Evolutionary conservation across 140 eudicot species (phyloP).

Genomic region (Cichorium intybus): DNA sequence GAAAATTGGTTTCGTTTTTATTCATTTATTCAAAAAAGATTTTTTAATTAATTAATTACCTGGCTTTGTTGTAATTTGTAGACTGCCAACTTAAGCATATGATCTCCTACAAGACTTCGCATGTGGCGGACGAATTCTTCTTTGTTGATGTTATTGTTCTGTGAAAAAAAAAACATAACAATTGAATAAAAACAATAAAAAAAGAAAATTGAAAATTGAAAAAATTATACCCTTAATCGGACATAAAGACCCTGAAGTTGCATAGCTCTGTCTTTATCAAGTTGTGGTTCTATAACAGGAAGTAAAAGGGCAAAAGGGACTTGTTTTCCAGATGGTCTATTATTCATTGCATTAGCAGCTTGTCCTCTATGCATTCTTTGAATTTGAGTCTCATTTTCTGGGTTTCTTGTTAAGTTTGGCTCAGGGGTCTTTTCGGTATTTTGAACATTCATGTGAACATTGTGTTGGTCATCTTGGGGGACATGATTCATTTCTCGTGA

Average conservation of each 20-base stretch:
- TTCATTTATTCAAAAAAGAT: no score
- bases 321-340: constrained; percentile 51
- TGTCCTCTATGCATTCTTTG: constrained; percentile 54
- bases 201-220: not conserved
- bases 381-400: constrained; percentile 37
- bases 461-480: constrained; percentile 47
- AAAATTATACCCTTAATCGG: constrained; percentile 48
- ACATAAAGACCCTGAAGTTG: constrained; percentile 68
- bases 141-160: constrained; percentile 80
- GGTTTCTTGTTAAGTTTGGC: constrained; percentile 31
- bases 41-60: no score
- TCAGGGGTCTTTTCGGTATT: constrained; percentile 35
- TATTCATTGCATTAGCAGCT: constrained; percentile 39
- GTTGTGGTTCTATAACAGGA: constrained; percentile 85
- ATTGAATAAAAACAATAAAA: constrained; percentile 12
- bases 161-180: constrained; percentile 26
- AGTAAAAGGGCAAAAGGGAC: constrained; percentile 82
- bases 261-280: constrained; percentile 84
- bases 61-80: constrained; percentile 74
- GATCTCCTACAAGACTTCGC: constrained; percentile 89
- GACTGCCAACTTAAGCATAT: constrained; percentile 87
- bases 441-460: constrained; percentile 32
- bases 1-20: constrained; percentile 45
- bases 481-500: constrained; percentile 32
- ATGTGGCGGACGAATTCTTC: constrained; percentile 75